Conservation (phyloP, 208 protist species). For the Leptomonas pyrrhocoris region DNA sequence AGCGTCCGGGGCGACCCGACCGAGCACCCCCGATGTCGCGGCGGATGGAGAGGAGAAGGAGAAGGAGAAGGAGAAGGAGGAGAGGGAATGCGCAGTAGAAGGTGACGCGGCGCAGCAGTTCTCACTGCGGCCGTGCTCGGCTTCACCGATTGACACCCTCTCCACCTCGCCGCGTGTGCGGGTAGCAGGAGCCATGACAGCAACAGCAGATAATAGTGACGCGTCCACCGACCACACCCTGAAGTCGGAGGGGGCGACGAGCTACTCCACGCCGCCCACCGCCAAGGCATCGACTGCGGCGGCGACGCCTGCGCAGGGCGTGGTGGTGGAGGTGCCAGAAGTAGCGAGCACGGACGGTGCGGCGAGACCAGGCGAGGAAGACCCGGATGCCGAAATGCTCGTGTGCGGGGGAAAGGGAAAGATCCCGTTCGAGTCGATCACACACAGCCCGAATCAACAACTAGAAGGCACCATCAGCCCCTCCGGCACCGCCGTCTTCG, state of each 20-base stretch:
- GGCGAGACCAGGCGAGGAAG: background rate
- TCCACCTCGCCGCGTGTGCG: conserved; percentile 7
- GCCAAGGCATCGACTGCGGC: conserved; percentile 6
- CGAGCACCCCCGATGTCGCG: background rate
- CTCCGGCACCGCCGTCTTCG: conserved; percentile 5
- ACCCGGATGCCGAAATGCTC: background rate
- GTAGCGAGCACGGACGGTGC: background rate
- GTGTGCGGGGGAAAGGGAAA: background rate
- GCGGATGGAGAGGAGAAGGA: too few species aligned
- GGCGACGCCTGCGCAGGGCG: conserved; percentile 8
- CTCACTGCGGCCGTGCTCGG: conserved; percentile 15
- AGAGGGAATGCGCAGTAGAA: background rate
- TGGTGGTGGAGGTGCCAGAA: background rate
- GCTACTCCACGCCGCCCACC: conserved; percentile 9
- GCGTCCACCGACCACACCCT: background rate
- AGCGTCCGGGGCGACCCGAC: background rate
- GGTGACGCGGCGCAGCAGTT: conserved; percentile 14
- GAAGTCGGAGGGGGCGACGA: background rate
- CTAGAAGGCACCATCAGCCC: conserved; percentile 9
- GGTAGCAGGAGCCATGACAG: background rate
- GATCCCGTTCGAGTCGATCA: background rate
- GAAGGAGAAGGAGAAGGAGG: too few species aligned
- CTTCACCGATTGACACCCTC: conserved; percentile 9
- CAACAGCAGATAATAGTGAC: background rate
- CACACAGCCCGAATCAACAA: conserved; percentile 4